These are phyloP conservation scores for Babesia caballi DNA, from an alignment of 169 alveolate genomes.

Conservation along the genomic window DNA sequence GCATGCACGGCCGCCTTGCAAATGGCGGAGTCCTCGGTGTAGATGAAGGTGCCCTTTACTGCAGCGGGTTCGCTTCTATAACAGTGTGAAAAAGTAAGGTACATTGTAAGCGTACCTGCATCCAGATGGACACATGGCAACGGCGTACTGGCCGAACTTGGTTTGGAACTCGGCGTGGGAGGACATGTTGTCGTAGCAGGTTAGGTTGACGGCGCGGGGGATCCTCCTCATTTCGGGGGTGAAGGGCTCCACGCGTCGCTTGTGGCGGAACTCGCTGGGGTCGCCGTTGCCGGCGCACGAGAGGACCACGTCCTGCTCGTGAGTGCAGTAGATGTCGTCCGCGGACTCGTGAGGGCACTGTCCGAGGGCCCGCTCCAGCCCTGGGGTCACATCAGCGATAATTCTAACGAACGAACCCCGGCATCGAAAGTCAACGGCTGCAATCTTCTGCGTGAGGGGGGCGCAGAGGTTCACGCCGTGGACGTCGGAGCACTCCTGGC, in stretches of 20 bases:
- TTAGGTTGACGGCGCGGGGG: constrained; percentile 63
- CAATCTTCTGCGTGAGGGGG: constrained; percentile 74
- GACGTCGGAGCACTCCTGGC: constrained; percentile 76
- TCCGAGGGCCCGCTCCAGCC: constrained; percentile 39
- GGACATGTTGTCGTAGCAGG: constrained; percentile 69
- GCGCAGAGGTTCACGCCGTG: constrained; percentile 86
- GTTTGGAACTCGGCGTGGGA: constrained; percentile 67
- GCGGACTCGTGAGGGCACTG: constrained; percentile 55
- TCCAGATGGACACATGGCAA: constrained; percentile 63
- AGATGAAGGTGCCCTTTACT: constrained; percentile 82
- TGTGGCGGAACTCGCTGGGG: constrained; percentile 61
- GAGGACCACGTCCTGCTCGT: constrained; percentile 73
- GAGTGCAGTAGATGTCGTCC: constrained; percentile 67
- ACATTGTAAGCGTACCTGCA: constrained; percentile 44
- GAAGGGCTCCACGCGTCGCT: constrained; percentile 47
- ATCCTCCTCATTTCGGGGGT: constrained; percentile 64
- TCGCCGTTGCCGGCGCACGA: constrained; percentile 74
- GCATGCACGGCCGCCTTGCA: constrained; percentile 90
- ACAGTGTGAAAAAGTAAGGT: neutral
- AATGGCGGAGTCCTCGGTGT: constrained; percentile 85
- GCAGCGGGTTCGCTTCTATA: constrained; percentile 57
- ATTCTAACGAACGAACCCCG: constrained; percentile 53
- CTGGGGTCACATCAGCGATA: neutral
- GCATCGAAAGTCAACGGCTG: constrained; percentile 81
- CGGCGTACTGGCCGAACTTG: constrained; percentile 56